Evolutionary conservation across 257 asterid genomes (phyloP).

Genomic region (Solanum pimpinellifolium): DNA sequence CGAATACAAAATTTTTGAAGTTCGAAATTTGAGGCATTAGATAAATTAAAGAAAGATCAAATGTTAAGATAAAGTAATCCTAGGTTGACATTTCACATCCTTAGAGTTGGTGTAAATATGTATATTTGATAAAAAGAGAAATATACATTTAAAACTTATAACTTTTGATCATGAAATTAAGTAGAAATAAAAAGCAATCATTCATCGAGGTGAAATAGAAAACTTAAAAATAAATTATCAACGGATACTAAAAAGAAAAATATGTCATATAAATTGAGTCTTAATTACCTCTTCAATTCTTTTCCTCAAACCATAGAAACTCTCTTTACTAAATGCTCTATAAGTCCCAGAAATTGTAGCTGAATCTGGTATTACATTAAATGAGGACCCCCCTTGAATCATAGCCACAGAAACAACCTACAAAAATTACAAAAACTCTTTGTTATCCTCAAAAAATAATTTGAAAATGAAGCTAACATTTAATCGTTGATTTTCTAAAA

Average conservation of each 20-base stretch:
- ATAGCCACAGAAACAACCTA: conserved; percentile 42
- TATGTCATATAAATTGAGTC: accelerated
- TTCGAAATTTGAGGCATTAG: not conserved
- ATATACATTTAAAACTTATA: not conserved
- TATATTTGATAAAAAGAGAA: not conserved
- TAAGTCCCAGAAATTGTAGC: conserved; percentile 37
- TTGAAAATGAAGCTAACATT: not conserved
- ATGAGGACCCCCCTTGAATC: conserved; percentile 16
- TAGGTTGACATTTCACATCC: not conserved
- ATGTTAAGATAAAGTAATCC: not conserved
- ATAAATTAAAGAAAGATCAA: not conserved
- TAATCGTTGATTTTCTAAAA: not conserved
- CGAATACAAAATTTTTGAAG: not conserved
- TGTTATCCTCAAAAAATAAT: not conserved
- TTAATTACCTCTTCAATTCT: conserved; percentile 38
- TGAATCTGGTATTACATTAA: conserved; percentile 22
- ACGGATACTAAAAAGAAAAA: not conserved
- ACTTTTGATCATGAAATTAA: not conserved
- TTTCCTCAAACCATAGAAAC: conserved; percentile 23
- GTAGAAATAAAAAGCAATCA: not conserved
- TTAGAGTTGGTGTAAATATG: not conserved
- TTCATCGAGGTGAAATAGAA: not conserved
- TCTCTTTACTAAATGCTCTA: conserved; percentile 28
- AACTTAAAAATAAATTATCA: not conserved
- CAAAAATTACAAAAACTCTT: not conserved